These are phyloP conservation scores for Puccinellia tenuiflora DNA, from an alignment of 176 grass and related monocot species.

Conservation along the genomic window DNA sequence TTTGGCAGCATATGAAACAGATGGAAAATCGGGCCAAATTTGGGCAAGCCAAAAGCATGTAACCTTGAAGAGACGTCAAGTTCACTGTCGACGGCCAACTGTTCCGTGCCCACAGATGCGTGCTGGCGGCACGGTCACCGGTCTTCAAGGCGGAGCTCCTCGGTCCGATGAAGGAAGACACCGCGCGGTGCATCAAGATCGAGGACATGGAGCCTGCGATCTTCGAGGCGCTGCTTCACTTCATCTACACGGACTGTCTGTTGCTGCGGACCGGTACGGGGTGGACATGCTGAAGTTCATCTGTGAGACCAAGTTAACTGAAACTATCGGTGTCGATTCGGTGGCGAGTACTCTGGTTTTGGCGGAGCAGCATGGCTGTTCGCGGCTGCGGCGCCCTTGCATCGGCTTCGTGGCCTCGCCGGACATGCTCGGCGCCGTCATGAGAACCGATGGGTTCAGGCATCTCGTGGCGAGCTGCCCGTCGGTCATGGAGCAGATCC, in stretches of 20 bases:
- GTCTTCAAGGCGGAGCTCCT: conserved; percentile 28
- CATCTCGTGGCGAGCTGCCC: conserved; percentile 14
- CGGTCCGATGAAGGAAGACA: conserved; percentile 14
- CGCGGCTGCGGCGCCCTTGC: not conserved
- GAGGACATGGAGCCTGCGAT: conserved; percentile 25
- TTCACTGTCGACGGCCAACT: not conserved
- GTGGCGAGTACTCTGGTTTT: conserved; percentile 16
- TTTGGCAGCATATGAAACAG: not conserved
- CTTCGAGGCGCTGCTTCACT: conserved; percentile 31
- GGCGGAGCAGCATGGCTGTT: conserved; percentile 28
- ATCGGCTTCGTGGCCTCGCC: conserved; percentile 19
- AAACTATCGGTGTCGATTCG: conserved; percentile 16
- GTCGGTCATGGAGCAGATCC: not conserved
- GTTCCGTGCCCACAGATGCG: conserved; percentile 22
- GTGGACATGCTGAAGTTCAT: conserved; percentile 31
- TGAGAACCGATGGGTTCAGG: conserved; percentile 19
- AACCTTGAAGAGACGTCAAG: not conserved
- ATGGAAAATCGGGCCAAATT: not conserved
- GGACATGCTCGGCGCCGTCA: conserved; percentile 9
- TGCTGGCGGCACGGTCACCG: conserved; percentile 14
- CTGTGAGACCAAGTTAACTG: not conserved
- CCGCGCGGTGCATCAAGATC: not conserved
- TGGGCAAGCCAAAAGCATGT: not conserved
- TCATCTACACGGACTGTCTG: conserved; percentile 29
- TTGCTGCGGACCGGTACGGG: conserved; percentile 32